Evolutionary conservation across 2,329 filamentous ascomycete species (phyloP), one percentile per base, ranked within the genome.

Genomic region (Colletotrichum sp.): DNA sequence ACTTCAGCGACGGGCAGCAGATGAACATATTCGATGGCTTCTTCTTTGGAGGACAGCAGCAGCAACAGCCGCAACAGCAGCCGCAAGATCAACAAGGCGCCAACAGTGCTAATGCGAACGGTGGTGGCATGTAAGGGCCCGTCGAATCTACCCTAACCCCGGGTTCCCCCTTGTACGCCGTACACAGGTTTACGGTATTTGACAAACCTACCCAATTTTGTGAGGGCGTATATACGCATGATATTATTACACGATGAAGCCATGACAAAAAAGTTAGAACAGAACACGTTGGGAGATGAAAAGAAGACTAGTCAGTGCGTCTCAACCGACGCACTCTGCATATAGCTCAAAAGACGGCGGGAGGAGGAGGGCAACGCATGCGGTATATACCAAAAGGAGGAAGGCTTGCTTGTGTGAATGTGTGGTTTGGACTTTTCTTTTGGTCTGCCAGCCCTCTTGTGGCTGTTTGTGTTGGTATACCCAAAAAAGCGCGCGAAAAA

Each of bases 21-120:
- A 88, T 94, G 80, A 91, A 94, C 74, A 89, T 93, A 0, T 94
- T 95, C 83, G 93, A 94, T 80, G 91, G 92, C 0, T 95, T 95
- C 81, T 94, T 94, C 85, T 94, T 94, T 81, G 92, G 93, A 1
- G 89, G 89, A 1, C 89, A 89, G 78, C 86, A 86, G 77, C 73
- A 60, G 55, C 64, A 66, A 28, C 70, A 60, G 70, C 48, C 52
- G 70, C 69, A 64, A 52, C 66, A 56, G n/a, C 66, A 62, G 55
- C 18, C 66, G 13, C 71, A 74, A 61, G 52, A 65, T 13, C 66
- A 74, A 43, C 82, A 83, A 36, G 70, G 64, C 30, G 22, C 62
- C 5, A 68, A 68, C 15, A 64, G 73, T 48, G 43, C 56, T 10
- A 65, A 55, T 34, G 64, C 55, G 12, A 67, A 72, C 27, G 62